A percentile compares a stretch with the other conserved stretches of the same genome.
phyloP scores from a whole-genome alignment of 768 basidiomycete genomes.

The Terana coerulea region DNA sequence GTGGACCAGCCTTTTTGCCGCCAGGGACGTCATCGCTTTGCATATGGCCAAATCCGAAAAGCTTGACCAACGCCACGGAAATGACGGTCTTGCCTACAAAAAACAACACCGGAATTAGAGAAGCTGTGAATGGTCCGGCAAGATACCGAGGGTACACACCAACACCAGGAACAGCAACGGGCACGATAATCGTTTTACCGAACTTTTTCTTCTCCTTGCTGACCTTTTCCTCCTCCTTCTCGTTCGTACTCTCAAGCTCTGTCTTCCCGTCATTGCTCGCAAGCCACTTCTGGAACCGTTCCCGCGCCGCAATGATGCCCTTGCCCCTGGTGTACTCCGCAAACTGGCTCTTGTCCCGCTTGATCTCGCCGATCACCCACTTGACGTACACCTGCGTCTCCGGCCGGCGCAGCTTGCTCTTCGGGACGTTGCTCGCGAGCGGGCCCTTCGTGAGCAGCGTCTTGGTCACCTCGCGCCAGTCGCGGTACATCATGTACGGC shows the following conservation, averaged over 20 bases:
- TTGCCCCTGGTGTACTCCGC: constrained; percentile 60
- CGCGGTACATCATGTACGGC: constrained; percentile 97
- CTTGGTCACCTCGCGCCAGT: constrained; percentile 95
- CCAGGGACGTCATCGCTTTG: constrained; percentile 87
- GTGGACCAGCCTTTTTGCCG: constrained; percentile 65
- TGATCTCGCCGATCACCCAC: constrained; percentile 82
- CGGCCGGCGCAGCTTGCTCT: constrained; percentile 64
- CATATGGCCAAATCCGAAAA: constrained; percentile 88
- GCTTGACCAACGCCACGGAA: constrained; percentile 67
- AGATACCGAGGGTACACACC: constrained; percentile 48
- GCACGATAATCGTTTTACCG: constrained; percentile 81
- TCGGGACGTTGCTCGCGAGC: constrained; percentile 42
- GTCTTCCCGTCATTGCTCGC: constrained; percentile 44
- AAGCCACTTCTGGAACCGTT: constrained; percentile 72
- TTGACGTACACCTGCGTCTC: constrained; percentile 78
- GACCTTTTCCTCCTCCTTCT: constrained; percentile 27
- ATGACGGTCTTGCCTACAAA: constrained; percentile 83
- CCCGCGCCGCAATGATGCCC: constrained; percentile 83
- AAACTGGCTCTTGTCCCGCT: constrained; percentile 55
- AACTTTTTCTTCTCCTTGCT: constrained; percentile 29
- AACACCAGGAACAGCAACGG: constrained; percentile 89
- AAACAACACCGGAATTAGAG: neutral
- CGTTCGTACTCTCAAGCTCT: constrained; percentile 9
- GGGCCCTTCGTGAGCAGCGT: constrained; percentile 46
- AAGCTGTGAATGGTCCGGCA: neutral